These are phyloP conservation scores for Colletotrichum sp. DNA, from an alignment of 2,329 filamentous ascomycete species.

Conservation along the genomic window DNA sequence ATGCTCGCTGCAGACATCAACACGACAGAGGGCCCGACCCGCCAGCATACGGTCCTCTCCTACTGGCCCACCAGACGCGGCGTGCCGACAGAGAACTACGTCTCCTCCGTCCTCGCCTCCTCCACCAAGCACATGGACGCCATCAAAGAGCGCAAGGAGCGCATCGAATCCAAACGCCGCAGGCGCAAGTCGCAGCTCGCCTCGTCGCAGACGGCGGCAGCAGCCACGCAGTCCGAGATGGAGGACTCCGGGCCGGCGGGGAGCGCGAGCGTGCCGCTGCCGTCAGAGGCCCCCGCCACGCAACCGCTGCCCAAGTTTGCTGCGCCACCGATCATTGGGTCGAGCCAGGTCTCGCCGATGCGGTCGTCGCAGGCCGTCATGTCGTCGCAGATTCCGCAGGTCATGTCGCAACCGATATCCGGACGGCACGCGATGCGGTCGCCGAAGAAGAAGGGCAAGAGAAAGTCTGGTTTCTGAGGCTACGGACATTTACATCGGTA, in stretches of 20 bases:
- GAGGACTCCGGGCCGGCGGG: not conserved
- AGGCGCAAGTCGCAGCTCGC: slow-evolving; percentile 10
- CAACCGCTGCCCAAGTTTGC: slow-evolving; percentile 7
- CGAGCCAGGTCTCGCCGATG: slow-evolving; percentile 6
- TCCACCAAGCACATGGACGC: slow-evolving; percentile 39
- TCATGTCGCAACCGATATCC: slow-evolving; percentile 52
- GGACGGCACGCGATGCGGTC: slow-evolving; percentile 51
- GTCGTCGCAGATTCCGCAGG: slow-evolving; percentile 28
- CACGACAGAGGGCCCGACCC: not conserved
- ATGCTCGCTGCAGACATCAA: slow-evolving; percentile 11
- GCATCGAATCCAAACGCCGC: slow-evolving; percentile 28
- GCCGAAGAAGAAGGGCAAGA: slow-evolving; percentile 38
- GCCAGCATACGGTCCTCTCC: slow-evolving; percentile 32
- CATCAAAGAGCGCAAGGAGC: slow-evolving; percentile 36
- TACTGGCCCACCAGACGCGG: slow-evolving; percentile 45
- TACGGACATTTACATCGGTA: not conserved
- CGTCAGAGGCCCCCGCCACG: not conserved
- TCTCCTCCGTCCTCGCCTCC: slow-evolving; percentile 42
- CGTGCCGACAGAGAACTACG: slow-evolving; percentile 36
- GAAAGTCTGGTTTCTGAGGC: slow-evolving; percentile 12
- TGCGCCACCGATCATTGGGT: slow-evolving; percentile 2
- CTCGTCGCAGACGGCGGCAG: slow-evolving; percentile 2
- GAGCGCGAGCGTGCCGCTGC: not conserved
- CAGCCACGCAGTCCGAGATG: slow-evolving; percentile 14
- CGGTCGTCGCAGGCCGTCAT: slow-evolving; percentile 6